Evolutionary conservation across 2,329 filamentous ascomycete species (phyloP).

Genomic region (Didymella arachidicola): DNA sequence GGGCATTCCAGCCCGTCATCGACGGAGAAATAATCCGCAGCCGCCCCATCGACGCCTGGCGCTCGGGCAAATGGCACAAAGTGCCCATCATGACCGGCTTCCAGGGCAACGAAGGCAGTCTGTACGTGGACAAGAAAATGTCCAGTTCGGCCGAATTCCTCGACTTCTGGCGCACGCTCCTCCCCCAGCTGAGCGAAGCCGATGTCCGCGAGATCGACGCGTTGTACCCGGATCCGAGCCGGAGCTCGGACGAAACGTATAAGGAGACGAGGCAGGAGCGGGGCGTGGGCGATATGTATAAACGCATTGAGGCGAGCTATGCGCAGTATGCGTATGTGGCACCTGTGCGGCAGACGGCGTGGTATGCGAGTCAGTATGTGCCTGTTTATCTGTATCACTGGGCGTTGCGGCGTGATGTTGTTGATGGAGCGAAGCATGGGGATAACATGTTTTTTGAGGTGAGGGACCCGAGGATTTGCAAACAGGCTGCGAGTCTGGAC

Average conservation of each 20-base stretch:
- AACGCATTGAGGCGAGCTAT: slow-evolving; percentile 67
- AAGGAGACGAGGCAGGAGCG: background rate
- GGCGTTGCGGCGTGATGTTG: background rate
- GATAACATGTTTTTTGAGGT: slow-evolving; percentile 5
- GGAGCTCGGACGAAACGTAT: background rate
- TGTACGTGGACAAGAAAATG: slow-evolving; percentile 65
- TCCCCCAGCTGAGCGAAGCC: slow-evolving; percentile 56
- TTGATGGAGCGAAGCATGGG: background rate
- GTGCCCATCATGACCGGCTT: slow-evolving; percentile 74
- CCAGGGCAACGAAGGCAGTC: slow-evolving; percentile 72
- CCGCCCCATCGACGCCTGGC: slow-evolving; percentile 68
- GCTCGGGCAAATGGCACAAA: slow-evolving; percentile 60
- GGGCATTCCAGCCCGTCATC: slow-evolving; percentile 74
- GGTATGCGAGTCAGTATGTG: slow-evolving; percentile 41
- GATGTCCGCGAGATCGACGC: background rate
- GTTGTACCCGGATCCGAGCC: background rate
- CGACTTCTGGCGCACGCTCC: slow-evolving; percentile 67
- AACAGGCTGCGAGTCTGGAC: background rate
- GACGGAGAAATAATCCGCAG: slow-evolving; percentile 67
- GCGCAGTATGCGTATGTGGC: slow-evolving; percentile 71
- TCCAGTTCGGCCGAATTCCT: slow-evolving; percentile 62
- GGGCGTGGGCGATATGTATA: slow-evolving; percentile 49
- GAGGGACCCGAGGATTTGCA: background rate
- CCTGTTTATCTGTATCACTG: slow-evolving; percentile 2
- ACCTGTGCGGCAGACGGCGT: slow-evolving; percentile 68